Evolutionary conservation across 1,139 yeast genomes (phyloP), one percentile per base, ranked within the genome.

Genomic region (Geotrichum bryndzae): DNA sequence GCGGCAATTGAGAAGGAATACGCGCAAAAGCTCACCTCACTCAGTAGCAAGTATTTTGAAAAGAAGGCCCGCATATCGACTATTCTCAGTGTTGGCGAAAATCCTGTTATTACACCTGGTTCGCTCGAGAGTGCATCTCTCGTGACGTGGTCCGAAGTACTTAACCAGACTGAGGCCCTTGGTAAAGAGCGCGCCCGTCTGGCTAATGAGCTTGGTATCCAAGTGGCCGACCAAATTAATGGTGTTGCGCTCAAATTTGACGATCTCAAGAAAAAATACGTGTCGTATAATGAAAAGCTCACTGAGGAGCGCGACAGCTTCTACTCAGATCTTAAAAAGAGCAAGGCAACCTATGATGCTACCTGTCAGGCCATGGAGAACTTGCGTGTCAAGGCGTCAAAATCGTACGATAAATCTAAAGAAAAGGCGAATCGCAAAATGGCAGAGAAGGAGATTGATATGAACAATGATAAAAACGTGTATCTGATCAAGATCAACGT

Each of bases 101-200:
- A 84, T 33, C 99, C 99, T 0, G 83, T 85, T 55, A 82, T 90
- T 61, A 94, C 99, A 0, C 98, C 99, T 0, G 99, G 99, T 0
- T 91, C 97, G 0, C 78, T 94, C 59, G 99, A 95, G 71, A 83
- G 90, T 66, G 97, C 97, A 0, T 82, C 90, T n/a, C 76, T 92
- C 66, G 96, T 90, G n/a, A 84, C 96, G 3, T 94, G 99, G 99
- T 89, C 85, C 56, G 96, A 90, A 67, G 84, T 94, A 15, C 79
- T 94, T 65, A 82, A 90, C 5, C 96, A 90, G 71, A 90, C 97
- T 0, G 97, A 92, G 72, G 79, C 82, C 35, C 82, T 90, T 55
- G 88, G 96, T 35, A 83, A 81, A 60, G 96, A 90, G 69, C 85
- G 84, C 68, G 73, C 75, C 46, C 75, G 80, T 56, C 80, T 92